These are phyloP conservation scores for Iris macrosiphon DNA, from an alignment of 106 monocot species.

Conservation along the genomic window DNA sequence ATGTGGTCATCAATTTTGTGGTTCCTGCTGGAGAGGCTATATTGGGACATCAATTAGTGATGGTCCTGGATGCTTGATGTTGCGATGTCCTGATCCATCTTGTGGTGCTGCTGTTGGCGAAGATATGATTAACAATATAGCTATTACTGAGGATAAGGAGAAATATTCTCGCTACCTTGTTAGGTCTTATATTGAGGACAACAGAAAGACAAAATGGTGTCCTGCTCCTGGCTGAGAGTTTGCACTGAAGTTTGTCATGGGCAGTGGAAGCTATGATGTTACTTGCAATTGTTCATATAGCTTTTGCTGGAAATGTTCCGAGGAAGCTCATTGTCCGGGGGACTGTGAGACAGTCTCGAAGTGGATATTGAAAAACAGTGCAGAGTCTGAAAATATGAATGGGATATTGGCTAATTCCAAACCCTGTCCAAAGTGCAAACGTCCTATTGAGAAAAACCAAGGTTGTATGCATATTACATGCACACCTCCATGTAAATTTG, in stretches of 20 bases:
- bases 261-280: slow-evolving; percentile 70
- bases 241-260: slow-evolving; percentile 70
- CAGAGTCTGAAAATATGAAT: slow-evolving; percentile 90
- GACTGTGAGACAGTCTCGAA: slow-evolving; percentile 69
- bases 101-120: slow-evolving; percentile 76
- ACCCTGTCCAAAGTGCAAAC: slow-evolving; percentile 85
- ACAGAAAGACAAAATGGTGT: slow-evolving; percentile 90
- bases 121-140: slow-evolving; percentile 64
- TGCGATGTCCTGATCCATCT: slow-evolving; percentile 91
- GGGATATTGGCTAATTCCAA: slow-evolving; percentile 94
- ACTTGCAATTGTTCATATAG: slow-evolving; percentile 56
- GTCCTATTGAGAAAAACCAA: slow-evolving; percentile 88
- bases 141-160: slow-evolving; percentile 57
- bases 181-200: slow-evolving; percentile 92
- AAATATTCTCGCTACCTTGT: slow-evolving; percentile 79
- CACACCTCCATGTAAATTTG: slow-evolving; percentile 90
- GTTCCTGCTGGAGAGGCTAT: slow-evolving; percentile 93
- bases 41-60: slow-evolving; percentile 72
- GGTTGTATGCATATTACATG: slow-evolving; percentile 94
- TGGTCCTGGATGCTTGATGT: slow-evolving; percentile 83
- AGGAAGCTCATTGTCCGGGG: slow-evolving; percentile 89
- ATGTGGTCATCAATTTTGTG: slow-evolving; percentile 91
- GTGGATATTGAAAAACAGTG: slow-evolving; percentile 86
- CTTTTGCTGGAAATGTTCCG: slow-evolving; percentile 94
- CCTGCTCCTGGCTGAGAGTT: slow-evolving; percentile 80